phyloP scores from a whole-genome alignment of 2,329 filamentous ascomycete species.

The Taxawa tesnikishii region DNA sequence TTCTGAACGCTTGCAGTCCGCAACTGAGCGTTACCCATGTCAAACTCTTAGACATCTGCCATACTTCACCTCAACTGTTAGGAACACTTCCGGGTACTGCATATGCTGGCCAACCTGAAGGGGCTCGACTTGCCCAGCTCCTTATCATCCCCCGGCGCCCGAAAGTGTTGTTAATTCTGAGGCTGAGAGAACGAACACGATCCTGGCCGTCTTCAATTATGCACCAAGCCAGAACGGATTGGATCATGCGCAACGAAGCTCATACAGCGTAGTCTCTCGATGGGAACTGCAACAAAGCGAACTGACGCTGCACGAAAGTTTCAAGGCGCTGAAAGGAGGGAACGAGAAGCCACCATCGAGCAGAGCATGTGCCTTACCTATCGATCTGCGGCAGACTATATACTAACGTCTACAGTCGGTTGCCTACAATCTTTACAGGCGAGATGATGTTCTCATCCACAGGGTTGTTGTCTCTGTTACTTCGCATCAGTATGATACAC shows the following conservation, averaged over 20 bases:
- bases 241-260: constrained; percentile 13
- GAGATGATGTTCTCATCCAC: constrained; percentile 55
- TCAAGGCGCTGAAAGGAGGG: constrained; percentile 18
- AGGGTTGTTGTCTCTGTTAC: constrained; percentile 61
- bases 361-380: constrained; percentile 6
- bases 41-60: constrained; percentile 1
- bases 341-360: constrained; percentile 8
- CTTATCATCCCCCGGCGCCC: constrained; percentile 63
- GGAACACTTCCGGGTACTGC: neutral
- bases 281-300: constrained; percentile 59
- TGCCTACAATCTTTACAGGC: constrained; percentile 54
- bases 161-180: too few relatives aligned
- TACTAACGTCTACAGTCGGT: too few relatives aligned
- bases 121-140: constrained; percentile 52
- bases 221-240: constrained; percentile 38
- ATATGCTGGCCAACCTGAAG: neutral
- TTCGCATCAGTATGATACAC: constrained; percentile 56
- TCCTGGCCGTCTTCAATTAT: constrained; percentile 62
- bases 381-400: too few relatives aligned
- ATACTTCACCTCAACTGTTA: neutral
- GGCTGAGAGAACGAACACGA: constrained; percentile 27
- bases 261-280: constrained; percentile 61
- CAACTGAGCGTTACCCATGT: constrained; percentile 4
- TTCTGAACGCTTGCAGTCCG: constrained; percentile 1
- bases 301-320: constrained; percentile 20